These are phyloP conservation scores for Aspergillus diversus DNA, from an alignment of 495 filamentous ascomycete species.

Conservation along the genomic window DNA sequence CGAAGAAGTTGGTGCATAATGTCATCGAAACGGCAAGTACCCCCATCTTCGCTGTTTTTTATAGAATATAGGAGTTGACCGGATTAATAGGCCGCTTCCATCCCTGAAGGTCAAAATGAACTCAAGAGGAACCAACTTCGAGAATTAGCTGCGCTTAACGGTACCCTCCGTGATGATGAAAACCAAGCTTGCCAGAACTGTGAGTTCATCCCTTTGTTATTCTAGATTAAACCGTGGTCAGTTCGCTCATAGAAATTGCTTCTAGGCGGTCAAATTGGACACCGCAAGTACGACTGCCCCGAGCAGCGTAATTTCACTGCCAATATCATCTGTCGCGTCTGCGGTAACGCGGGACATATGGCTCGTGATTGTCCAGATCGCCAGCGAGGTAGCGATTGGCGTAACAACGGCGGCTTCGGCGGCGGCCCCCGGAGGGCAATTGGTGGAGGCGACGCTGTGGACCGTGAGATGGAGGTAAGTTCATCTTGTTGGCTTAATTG, in stretches of 20 bases:
- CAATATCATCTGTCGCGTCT: constrained; percentile 98
- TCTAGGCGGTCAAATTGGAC: constrained; percentile 89
- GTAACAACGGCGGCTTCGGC: constrained; percentile 64
- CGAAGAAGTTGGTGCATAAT: constrained; percentile 95
- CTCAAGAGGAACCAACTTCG: constrained; percentile 98
- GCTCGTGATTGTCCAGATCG: constrained; percentile 91
- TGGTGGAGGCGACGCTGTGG: constrained; percentile 80
- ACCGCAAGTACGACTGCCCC: constrained; percentile 98
- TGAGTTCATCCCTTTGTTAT: constrained; percentile 39
- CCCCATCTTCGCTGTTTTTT: background rate
- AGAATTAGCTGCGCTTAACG: constrained; percentile 95
- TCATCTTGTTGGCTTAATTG: constrained; percentile 10
- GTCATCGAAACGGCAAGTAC: constrained; percentile 92
- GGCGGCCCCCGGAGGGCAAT: constrained; percentile 63
- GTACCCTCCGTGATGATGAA: constrained; percentile 96
- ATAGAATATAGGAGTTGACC: constrained; percentile 1
- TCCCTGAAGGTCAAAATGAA: constrained; percentile 97
- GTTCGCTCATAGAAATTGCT: background rate
- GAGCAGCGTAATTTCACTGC: constrained; percentile 97
- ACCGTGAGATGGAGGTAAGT: constrained; percentile 91
- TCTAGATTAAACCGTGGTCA: background rate
- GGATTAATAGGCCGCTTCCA: constrained; percentile 80
- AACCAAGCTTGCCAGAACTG: constrained; percentile 99
- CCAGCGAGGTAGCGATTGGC: constrained; percentile 88
- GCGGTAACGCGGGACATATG: constrained; percentile 94